Evolutionary conservation across 768 basidiomycete genomes (phyloP).

Genomic region (Hericium rajendrae): DNA sequence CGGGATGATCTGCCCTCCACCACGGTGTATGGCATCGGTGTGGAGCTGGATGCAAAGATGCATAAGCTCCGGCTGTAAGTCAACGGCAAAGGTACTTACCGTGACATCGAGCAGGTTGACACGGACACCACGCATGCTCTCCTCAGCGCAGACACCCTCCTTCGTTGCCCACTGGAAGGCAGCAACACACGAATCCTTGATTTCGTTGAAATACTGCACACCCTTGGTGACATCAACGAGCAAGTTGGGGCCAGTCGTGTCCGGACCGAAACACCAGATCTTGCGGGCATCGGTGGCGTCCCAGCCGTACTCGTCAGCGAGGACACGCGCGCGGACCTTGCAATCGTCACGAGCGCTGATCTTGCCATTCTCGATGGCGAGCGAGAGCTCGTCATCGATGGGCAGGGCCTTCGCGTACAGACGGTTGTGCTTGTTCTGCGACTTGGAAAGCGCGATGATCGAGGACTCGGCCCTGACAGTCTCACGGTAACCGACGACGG

Average conservation of each 20-base stretch:
- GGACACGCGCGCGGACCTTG: conserved; percentile 88
- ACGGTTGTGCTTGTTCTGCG: conserved; percentile 99
- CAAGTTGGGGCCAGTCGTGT: conserved; percentile 94
- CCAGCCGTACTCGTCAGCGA: conserved; percentile 97
- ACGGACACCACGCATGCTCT: conserved; percentile 98
- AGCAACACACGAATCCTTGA: conserved; percentile 99
- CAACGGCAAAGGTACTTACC: conserved; percentile 33
- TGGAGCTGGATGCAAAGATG: conserved; percentile 53
- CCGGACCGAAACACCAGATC: conserved; percentile 99
- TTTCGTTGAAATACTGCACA: conserved; percentile 98
- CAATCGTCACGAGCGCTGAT: conserved; percentile 92
- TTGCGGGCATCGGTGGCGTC: conserved; percentile 98
- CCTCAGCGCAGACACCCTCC: conserved; percentile 93
- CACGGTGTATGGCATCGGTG: conserved; percentile 98
- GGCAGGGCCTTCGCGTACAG: conserved; percentile 91
- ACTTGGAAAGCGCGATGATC: conserved; percentile 95
- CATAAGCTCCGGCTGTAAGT: background rate
- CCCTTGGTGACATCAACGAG: conserved; percentile 98
- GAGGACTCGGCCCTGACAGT: conserved; percentile 94
- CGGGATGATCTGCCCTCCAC: conserved; percentile 97
- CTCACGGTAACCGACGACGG: conserved; percentile 96
- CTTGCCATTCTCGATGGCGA: conserved; percentile 83
- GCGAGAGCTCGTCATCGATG: conserved; percentile 87
- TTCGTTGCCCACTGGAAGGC: conserved; percentile 99
- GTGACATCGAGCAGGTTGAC: conserved; percentile 95